phyloP scores from a whole-genome alignment of 495 filamentous ascomycete genomes.

The Platismatia glauca region DNA sequence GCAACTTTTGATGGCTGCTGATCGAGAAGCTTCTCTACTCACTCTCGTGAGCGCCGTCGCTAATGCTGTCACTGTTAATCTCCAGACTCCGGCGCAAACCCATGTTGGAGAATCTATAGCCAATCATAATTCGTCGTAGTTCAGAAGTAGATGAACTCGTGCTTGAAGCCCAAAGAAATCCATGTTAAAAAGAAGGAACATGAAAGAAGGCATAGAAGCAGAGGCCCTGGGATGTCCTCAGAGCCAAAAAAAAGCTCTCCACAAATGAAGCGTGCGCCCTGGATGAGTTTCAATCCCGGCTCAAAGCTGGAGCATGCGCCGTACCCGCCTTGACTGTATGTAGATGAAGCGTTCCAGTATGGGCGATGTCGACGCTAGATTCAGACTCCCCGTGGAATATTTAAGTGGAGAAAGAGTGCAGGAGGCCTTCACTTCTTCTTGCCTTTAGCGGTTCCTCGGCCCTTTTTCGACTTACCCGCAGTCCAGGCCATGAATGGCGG shows the following conservation, averaged over 20 bases:
- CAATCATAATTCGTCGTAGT: not conserved
- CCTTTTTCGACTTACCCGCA: slow-evolving; percentile 18
- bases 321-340: not conserved
- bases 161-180: not conserved
- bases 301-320: not conserved
- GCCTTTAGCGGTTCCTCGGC: slow-evolving; percentile 11
- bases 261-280: not conserved
- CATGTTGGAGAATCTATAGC: not conserved
- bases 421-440: slow-evolving; percentile 14
- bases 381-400: not conserved
- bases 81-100: not conserved
- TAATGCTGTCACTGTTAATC: not conserved
- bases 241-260: not conserved
- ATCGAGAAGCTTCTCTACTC: not conserved
- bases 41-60: not conserved
- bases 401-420: not conserved
- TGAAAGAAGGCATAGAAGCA: not conserved
- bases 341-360: not conserved
- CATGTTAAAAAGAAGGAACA: not conserved
- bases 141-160: not conserved
- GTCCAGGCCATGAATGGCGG: slow-evolving; percentile 19
- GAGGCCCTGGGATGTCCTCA: not conserved
- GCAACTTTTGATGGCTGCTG: not conserved
- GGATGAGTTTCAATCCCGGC: not conserved
- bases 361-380: not conserved